These are phyloP conservation scores for Neohortaea acidophila DNA, from an alignment of 495 filamentous ascomycete species.

Conservation along the genomic window DNA sequence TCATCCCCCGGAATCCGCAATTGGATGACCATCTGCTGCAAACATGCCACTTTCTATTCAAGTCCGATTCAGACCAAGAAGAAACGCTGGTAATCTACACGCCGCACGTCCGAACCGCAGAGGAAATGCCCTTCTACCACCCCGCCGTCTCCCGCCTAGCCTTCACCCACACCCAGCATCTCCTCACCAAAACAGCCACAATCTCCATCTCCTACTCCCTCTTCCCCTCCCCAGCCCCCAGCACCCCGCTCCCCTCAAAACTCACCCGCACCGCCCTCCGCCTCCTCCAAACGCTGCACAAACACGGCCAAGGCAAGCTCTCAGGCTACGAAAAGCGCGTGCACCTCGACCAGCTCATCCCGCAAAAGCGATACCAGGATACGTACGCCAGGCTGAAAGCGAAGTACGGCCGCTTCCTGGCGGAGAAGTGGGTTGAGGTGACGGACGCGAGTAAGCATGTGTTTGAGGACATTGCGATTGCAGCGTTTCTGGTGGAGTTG, in stretches of 20 bases:
- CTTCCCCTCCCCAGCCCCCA: constrained; percentile 40
- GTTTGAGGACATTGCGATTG: constrained; percentile 84
- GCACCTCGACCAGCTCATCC: constrained; percentile 59
- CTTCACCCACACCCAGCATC: constrained; percentile 40
- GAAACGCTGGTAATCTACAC: constrained; percentile 58
- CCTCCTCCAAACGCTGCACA: constrained; percentile 56
- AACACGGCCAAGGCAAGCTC: constrained; percentile 52
- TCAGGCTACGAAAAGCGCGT: constrained; percentile 57
- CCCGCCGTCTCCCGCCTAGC: constrained; percentile 57
- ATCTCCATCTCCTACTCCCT: constrained; percentile 56
- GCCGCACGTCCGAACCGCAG: constrained; percentile 47
- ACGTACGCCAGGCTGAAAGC: constrained; percentile 69
- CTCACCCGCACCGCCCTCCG: constrained; percentile 56
- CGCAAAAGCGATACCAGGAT: constrained; percentile 58
- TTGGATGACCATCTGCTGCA: constrained; percentile 61
- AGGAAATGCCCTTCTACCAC: constrained; percentile 73
- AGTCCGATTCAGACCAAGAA: constrained; percentile 12
- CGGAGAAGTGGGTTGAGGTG: constrained; percentile 59
- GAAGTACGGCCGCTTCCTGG: constrained; percentile 53
- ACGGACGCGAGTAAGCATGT: constrained; percentile 87
- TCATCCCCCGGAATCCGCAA: constrained; percentile 67
- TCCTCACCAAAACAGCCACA: constrained; percentile 26
- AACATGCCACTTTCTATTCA: constrained; percentile 53
- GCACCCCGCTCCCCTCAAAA: constrained; percentile 28
- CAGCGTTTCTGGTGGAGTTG: constrained; percentile 83